Percentiles rank a stretch among this genome's conserved stretches.
These are phyloP conservation scores for Tetrastigma voinierianum DNA, from an alignment of 164 flowering plant genomes.

Conservation along the genomic window DNA sequence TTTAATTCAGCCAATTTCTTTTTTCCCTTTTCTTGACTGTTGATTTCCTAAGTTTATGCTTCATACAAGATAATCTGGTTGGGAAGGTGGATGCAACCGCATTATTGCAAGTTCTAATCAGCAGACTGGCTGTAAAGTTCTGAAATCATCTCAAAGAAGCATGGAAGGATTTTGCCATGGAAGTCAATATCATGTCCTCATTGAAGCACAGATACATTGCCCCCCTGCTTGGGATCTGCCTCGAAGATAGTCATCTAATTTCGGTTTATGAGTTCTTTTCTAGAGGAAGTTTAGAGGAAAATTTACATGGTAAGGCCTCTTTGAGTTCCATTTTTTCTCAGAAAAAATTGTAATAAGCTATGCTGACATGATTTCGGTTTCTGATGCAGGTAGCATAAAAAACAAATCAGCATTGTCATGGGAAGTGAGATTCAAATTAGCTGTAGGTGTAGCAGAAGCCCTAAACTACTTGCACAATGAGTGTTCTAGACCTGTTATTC, in stretches of 20 bases:
- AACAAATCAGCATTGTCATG: slow-evolving; percentile 51
- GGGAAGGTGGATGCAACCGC: slow-evolving; percentile 78
- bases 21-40: no score
- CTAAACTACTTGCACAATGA: slow-evolving; percentile 69
- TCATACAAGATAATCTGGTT: slow-evolving; percentile 63
- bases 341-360: not conserved
- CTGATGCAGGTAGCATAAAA: slow-evolving; percentile 23
- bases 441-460: slow-evolving; percentile 82
- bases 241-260: slow-evolving; percentile 55
- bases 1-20: not conserved
- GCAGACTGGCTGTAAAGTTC: slow-evolving; percentile 75
- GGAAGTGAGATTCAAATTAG: slow-evolving; percentile 67
- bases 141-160: slow-evolving; percentile 62
- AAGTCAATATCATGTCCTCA: slow-evolving; percentile 69
- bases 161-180: slow-evolving; percentile 61
- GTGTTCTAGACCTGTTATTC: slow-evolving; percentile 68
- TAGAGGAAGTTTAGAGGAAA: slow-evolving; percentile 78
- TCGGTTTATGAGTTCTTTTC: slow-evolving; percentile 71
- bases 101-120: slow-evolving; percentile 79
- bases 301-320: slow-evolving; percentile 58
- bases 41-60: not conserved
- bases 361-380: slow-evolving; percentile 7
- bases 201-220: slow-evolving; percentile 60
- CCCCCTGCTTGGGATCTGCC: slow-evolving; percentile 66
- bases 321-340: not conserved